Evolutionary conservation across 2,329 filamentous ascomycete species (phyloP), one percentile per base, ranked within the genome.

Genomic region (Pestalotiopsis sp.): DNA sequence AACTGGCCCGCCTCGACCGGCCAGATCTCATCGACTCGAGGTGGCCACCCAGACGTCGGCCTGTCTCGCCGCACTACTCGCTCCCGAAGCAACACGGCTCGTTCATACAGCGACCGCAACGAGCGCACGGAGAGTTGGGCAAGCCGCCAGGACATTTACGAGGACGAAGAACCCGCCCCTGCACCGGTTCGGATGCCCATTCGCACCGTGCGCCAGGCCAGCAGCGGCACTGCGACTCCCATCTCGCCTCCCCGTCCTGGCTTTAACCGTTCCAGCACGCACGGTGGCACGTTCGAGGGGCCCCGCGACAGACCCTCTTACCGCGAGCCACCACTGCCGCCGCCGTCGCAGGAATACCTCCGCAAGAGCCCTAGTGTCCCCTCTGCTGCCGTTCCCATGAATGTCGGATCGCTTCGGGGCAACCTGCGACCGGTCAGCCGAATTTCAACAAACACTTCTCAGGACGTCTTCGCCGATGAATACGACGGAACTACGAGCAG

Each of bases 401-500:
- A 80, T 66, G 76, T 82, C 4, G 75, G 78, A 13, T 74, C 76
- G 14, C 75, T 85, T 23, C 82, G 84, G 27, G 78, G 76, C 38
- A 82, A 84, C 66, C 76, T 85, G 38, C 83, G 84, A 0, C 85
- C 85, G 1, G 78, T 87, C 7, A 79, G 77, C 73, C 80, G 85
- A 55, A 79, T 83, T 27, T 79, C 81, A 55, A 84, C 84, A 0
- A 81, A 74, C 63, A 72, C 75, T 62, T 72, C 76, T 39, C 80
- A 83, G 38, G 85, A 87, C 68, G 80, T 84, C 2, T 87, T 85
- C 70, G 81, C 78, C 31, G 83, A 85, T 69, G 85, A 83, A 62
- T 86, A 88, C 70, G 82, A 86, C 67, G 86, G 82, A 11, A 78
- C 78, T 7, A 86, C 84, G 71, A 84, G 83, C 70, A 84, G 85